Evolutionary conservation across 2,329 filamentous ascomycete genomes (phyloP).

Genomic region (Xylariomycetidae sp.): DNA sequence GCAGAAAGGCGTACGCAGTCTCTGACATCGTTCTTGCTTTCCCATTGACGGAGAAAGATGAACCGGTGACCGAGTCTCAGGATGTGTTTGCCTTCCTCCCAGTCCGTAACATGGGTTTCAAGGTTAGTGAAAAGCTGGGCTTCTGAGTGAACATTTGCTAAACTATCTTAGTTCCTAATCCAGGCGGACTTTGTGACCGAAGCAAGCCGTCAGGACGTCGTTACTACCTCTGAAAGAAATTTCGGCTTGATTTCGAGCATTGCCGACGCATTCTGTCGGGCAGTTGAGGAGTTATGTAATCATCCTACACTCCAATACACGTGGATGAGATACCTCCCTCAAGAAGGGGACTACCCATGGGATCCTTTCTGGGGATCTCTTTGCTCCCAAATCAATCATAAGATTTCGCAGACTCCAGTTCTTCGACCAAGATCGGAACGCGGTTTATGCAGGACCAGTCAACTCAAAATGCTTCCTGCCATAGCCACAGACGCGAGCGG

Average conservation of each 20-base stretch:
- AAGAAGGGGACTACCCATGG: slow-evolving; percentile 8
- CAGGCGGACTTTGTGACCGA: slow-evolving; percentile 46
- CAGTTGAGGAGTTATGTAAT: slow-evolving; percentile 33
- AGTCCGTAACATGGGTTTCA: slow-evolving; percentile 37
- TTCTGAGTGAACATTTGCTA: background rate
- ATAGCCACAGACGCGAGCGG: slow-evolving; percentile 17
- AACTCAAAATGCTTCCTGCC: too few relatives aligned
- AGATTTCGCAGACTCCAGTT: too few relatives aligned
- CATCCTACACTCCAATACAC: slow-evolving; percentile 33
- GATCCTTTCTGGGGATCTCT: slow-evolving; percentile 4
- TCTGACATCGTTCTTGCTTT: slow-evolving; percentile 42
- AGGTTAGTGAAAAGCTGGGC: slow-evolving; percentile 22
- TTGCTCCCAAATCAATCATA: too few relatives aligned
- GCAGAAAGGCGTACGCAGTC: slow-evolving; percentile 13
- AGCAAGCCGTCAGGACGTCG: slow-evolving; percentile 39
- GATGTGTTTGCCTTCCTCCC: slow-evolving; percentile 43
- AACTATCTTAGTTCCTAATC: slow-evolving; percentile 37
- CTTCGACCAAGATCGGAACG: too few relatives aligned
- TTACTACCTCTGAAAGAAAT: slow-evolving; percentile 34
- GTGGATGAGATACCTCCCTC: slow-evolving; percentile 43
- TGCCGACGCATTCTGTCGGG: slow-evolving; percentile 33
- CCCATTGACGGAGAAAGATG: slow-evolving; percentile 28
- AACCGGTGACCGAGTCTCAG: slow-evolving; percentile 34
- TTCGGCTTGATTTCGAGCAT: slow-evolving; percentile 28
- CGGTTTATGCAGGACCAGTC: too few relatives aligned